Percentiles rank a stretch among this genome's conserved stretches.
Evolutionary conservation across 2,329 filamentous ascomycete genomes (phyloP).

Genomic region (Fusarium bactridioides): DNA sequence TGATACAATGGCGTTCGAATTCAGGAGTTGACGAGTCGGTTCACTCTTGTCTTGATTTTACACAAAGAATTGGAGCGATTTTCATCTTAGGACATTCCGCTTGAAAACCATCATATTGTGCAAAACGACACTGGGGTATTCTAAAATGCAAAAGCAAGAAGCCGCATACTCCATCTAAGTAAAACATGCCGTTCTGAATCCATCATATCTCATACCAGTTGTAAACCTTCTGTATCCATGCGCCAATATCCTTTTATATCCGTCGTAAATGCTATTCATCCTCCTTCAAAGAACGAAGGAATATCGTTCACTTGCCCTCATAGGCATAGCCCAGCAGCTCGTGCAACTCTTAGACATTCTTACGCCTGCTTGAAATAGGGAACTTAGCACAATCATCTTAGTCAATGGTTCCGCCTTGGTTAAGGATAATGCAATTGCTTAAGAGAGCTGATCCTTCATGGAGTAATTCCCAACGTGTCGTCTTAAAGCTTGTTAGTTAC

Average conservation of each 20-base stretch:
- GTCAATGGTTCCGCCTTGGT: constrained; percentile 43
- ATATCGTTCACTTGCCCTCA: background rate
- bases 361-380: background rate
- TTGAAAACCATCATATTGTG: constrained; percentile 8
- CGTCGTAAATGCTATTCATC: background rate
- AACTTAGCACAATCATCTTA: background rate
- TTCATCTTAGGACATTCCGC: background rate
- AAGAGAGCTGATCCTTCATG: constrained; percentile 85
- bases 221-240: background rate
- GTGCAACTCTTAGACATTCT: background rate
- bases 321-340: background rate
- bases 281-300: background rate
- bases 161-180: constrained; percentile 27
- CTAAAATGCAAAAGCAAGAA: constrained; percentile 40
- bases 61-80: background rate
- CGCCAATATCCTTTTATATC: constrained; percentile 13
- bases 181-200: constrained; percentile 14
- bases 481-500: constrained; percentile 45
- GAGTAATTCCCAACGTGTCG: constrained; percentile 89
- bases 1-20: background rate
- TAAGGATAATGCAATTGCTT: constrained; percentile 75
- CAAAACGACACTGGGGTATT: constrained; percentile 40
- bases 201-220: constrained; percentile 16
- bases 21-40: background rate
- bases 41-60: background rate